Percentiles rank a stretch among this genome's conserved stretches.
Evolutionary conservation across 345 rosid genomes (phyloP).

Genomic region (Syzygium aromaticum): DNA sequence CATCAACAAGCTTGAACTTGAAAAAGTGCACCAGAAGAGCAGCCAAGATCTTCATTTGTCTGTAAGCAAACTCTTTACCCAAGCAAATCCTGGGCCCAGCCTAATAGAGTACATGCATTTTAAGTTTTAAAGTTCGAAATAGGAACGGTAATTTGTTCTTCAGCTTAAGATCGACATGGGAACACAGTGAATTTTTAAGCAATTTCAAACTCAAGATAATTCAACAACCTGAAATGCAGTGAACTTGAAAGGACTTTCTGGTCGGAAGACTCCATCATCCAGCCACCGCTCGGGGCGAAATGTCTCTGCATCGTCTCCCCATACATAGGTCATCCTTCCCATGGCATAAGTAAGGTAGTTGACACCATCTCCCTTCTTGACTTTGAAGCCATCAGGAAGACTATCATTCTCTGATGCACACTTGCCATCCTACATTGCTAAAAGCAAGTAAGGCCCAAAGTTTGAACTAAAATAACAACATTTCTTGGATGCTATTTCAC

Average conservation of each 20-base stretch:
- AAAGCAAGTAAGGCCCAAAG: background rate
- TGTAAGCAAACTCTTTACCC: constrained; percentile 34
- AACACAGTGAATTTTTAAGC: background rate
- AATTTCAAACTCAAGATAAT: background rate
- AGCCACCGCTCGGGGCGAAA: constrained; percentile 37
- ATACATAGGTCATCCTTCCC: constrained; percentile 30
- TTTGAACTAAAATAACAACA: background rate
- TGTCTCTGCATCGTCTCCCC: constrained; percentile 33
- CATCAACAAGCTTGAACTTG: constrained; percentile 22
- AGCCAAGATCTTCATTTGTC: constrained; percentile 33
- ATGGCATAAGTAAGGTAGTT: constrained; percentile 21
- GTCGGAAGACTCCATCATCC: constrained; percentile 13
- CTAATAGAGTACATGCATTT: background rate
- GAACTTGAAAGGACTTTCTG: constrained; percentile 28
- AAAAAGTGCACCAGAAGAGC: constrained; percentile 19
- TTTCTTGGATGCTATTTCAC: background rate
- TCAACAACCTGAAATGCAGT: constrained; percentile 26
- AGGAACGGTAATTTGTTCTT: background rate
- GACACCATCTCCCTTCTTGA: constrained; percentile 23
- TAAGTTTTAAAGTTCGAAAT: background rate
- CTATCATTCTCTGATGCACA: constrained; percentile 19
- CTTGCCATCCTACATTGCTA: constrained; percentile 20
- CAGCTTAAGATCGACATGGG: background rate
- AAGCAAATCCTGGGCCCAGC: constrained; percentile 36
- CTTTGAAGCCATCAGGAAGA: constrained; percentile 28